A percentile compares a stretch with the other conserved stretches of the same genome.
phyloP scores from a whole-genome alignment of 1,284 basidiomycete species.

The Retiboletus flavoniger region DNA sequence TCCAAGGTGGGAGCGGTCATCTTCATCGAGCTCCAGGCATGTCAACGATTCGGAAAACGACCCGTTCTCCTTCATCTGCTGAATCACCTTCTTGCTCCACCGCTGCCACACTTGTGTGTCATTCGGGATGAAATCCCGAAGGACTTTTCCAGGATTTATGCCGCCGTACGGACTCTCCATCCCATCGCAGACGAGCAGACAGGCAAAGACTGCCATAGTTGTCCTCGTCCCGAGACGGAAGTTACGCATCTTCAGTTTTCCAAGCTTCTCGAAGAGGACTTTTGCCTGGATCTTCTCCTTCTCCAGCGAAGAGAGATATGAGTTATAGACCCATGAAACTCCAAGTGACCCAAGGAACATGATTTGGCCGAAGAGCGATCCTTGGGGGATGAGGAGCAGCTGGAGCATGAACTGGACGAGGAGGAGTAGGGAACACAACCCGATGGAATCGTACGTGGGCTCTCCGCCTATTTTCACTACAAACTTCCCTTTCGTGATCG shows the following conservation, averaged over 20 bases:
- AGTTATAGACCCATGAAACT: conserved; percentile 35
- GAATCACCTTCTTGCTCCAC: conserved; percentile 29
- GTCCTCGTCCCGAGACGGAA: conserved; percentile 31
- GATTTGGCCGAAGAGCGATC: conserved; percentile 32
- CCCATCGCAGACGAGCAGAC: conserved; percentile 27
- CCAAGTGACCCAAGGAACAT: conserved; percentile 31
- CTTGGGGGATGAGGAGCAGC: conserved; percentile 30
- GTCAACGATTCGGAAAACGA: neutral
- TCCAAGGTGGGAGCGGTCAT: conserved; percentile 12
- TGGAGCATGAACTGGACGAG: conserved; percentile 31
- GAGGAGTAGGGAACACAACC: conserved; percentile 31
- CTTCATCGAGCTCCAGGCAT: conserved; percentile 9
- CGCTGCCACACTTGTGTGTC: conserved; percentile 30
- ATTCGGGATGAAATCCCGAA: conserved; percentile 28
- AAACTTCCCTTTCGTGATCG: conserved; percentile 31
- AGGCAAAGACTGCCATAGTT: conserved; percentile 28
- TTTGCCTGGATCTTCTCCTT: conserved; percentile 31
- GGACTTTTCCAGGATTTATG: conserved; percentile 18
- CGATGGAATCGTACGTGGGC: conserved; percentile 21
- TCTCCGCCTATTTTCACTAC: conserved; percentile 16
- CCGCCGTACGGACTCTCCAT: conserved; percentile 14
- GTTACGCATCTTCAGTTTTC: conserved; percentile 19
- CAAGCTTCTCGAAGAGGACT: conserved; percentile 22
- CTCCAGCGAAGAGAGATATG: conserved; percentile 34
- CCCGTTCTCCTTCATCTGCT: conserved; percentile 19